A percentile compares a stretch with the other conserved stretches of the same genome.
These are phyloP conservation scores for Penicillium paradoxum DNA, from an alignment of 495 filamentous ascomycete species.

Conservation along the genomic window DNA sequence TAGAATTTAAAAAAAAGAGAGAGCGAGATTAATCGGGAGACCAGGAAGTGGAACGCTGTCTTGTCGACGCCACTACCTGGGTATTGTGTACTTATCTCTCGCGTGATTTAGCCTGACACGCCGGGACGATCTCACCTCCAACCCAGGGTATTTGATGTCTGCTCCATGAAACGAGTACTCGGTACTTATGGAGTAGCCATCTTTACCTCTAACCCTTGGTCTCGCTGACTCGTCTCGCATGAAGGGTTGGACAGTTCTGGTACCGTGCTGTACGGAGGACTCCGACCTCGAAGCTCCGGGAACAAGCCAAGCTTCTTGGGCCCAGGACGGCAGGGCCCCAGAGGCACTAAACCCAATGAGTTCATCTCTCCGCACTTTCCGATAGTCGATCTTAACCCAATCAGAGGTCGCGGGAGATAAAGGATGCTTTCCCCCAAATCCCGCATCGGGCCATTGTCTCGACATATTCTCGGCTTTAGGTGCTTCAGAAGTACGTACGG, in stretches of 20 bases:
- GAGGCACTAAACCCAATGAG: conserved; percentile 15
- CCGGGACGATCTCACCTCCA: conserved; percentile 15
- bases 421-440: neutral
- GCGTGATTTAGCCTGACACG: conserved; percentile 18
- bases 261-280: too few relatives aligned
- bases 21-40: neutral
- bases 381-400: conserved; percentile 19
- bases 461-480: neutral
- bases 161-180: too few relatives aligned
- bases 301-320: conserved; percentile 10
- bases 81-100: conserved; percentile 14
- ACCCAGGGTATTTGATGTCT: neutral
- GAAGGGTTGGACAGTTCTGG: too few relatives aligned
- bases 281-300: too few relatives aligned
- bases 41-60: neutral
- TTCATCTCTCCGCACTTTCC: conserved; percentile 20
- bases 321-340: conserved; percentile 4
- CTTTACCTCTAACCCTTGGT: too few relatives aligned
- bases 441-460: neutral
- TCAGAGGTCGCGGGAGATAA: conserved; percentile 6
- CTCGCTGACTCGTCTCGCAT: neutral
- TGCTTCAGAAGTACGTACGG: too few relatives aligned
- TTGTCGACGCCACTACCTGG: neutral
- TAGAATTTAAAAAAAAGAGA: neutral
- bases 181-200: too few relatives aligned